Base-by-base conservation (phyloP, 176 grass and related monocot species). In the Elaeis guineensis region DNA sequence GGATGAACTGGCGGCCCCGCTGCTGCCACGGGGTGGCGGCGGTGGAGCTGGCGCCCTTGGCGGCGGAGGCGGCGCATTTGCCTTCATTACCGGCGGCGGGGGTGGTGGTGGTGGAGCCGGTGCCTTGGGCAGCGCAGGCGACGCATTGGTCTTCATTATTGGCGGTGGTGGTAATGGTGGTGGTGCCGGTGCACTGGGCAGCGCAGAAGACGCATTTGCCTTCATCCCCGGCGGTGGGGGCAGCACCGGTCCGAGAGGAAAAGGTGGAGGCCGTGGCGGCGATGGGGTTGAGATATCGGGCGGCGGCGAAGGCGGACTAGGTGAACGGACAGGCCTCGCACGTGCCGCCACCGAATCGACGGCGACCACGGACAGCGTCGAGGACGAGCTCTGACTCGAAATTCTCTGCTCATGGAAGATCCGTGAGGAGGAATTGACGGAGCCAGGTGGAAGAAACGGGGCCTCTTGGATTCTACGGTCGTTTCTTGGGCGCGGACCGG, bases 91-190 rank as follows among this genome's bases (percentile, higher is more conserved):
- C 9, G 79, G 78, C 0, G 83, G 80, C 0, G 88, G 83, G 0
- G 83, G 83, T 0, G 80, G 80, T 2, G 88, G 83, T 0, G 88
- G 83, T 0, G 83, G 88, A 16, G 72, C 75, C 18, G 83, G 88
- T 11, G 72, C 75, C 15, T 49, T 64, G 21, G 72, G 60, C 4
- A 76, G 82, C 52, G 67, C 73, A 20, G 83, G 86, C 3, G 67
- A 79, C 0, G 86, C 21, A 26, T 52, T 65, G 16, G 63, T 18
- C 6, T 65, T 52, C 22, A 11, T 52, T 11, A 22, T 0, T 17
- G 74, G 73, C 0, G 77, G 80, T 1, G 82, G 83, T 0, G 76
- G 79, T 0, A 71, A 62, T 15, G 55, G 15, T 12, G 14, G n/a
- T 66, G 25, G 25, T 51, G 4, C 25, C 17, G 32, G 25, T 17